phyloP scores from a whole-genome alignment of 2,329 filamentous ascomycete species.

The Blastomyces gilchristii region DNA sequence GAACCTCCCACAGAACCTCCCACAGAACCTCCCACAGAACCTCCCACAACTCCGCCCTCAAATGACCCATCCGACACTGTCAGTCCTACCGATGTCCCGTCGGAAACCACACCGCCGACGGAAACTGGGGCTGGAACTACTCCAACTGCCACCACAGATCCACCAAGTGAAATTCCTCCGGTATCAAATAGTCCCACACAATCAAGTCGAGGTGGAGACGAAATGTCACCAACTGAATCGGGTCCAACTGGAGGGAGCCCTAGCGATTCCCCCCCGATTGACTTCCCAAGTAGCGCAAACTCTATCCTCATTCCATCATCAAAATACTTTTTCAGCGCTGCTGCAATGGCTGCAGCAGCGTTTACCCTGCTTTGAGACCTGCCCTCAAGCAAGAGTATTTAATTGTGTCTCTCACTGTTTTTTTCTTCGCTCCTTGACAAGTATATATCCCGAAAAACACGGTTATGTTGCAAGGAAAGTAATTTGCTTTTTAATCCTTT shows the following conservation, averaged over 20 bases:
- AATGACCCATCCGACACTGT: neutral
- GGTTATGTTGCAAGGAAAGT: neutral
- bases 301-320: neutral
- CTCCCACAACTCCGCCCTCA: neutral
- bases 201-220: neutral
- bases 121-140: neutral
- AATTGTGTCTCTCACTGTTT: neutral
- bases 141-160: neutral
- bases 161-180: neutral
- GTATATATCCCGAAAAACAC: neutral
- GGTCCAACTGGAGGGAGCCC: neutral
- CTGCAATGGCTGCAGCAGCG: neutral
- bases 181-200: neutral
- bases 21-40: neutral
- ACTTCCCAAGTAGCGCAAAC: slow-evolving; percentile 4
- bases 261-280: neutral
- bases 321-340: neutral
- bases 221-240: neutral
- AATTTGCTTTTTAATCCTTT: neutral
- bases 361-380: neutral
- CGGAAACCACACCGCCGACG: neutral
- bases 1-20: neutral
- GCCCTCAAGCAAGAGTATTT: neutral
- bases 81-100: neutral
- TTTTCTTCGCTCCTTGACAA: neutral